phyloP scores from a whole-genome alignment of 768 basidiomycete species.

The Suillus decipiens region DNA sequence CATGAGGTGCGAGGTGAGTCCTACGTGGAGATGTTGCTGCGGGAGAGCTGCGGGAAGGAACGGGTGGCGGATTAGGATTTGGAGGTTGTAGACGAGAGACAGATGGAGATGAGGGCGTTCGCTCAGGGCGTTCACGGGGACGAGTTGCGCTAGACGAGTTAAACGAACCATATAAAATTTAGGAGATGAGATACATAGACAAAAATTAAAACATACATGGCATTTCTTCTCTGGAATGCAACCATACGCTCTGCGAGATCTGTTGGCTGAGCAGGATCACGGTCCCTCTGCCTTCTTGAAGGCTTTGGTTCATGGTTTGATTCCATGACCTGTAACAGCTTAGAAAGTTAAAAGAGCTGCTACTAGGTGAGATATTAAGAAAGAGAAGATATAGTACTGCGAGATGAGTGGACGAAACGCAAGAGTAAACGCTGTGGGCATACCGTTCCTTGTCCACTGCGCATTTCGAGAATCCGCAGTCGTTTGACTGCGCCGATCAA shows the following conservation, averaged over 20 bases:
- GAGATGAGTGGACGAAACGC: conserved; percentile 10
- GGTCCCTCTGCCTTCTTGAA: conserved; percentile 44
- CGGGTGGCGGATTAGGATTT: conserved; percentile 23
- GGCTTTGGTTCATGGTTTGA: conserved; percentile 28
- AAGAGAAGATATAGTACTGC: conserved; percentile 2
- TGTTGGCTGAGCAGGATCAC: conserved; percentile 41
- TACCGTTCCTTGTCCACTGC: conserved; percentile 15
- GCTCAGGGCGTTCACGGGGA: conserved; percentile 49
- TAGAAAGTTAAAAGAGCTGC: background rate
- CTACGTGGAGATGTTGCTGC: conserved; percentile 33
- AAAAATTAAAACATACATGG: conserved; percentile 44
- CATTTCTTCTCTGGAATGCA: conserved; percentile 65
- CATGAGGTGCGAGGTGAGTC: conserved; percentile 34
- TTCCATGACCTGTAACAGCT: conserved; percentile 31
- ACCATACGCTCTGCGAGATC: conserved; percentile 67
- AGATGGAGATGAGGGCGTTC: conserved; percentile 34
- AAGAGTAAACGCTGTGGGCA: conserved; percentile 10
- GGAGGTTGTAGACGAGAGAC: conserved; percentile 34
- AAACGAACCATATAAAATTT: conserved; percentile 12
- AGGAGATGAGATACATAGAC: background rate
- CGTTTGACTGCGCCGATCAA: conserved; percentile 35
- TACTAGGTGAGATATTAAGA: background rate
- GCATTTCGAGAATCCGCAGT: conserved; percentile 35
- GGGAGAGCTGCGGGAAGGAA: conserved; percentile 27
- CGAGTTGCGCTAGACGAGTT: conserved; percentile 41